Evolutionary conservation across 345 rosid species (phyloP), one percentile per base, ranked within the genome.

Genomic region (Clarkia xantiana): DNA sequence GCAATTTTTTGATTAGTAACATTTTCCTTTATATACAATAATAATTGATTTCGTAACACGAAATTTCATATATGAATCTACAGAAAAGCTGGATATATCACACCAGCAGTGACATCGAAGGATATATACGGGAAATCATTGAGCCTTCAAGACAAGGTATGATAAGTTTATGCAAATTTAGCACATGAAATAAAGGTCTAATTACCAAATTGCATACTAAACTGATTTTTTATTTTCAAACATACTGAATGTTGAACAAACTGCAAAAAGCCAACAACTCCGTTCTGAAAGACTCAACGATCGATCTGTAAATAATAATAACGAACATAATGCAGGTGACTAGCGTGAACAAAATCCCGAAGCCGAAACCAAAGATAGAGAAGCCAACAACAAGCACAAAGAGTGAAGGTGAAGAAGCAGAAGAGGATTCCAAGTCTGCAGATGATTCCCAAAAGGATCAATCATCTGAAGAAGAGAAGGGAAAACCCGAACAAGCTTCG

Each of bases 341-440:
- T 1, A 73, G 73, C 20, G 68, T 80, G 12, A 71, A 72, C 54
- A 79, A 54, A 66, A 91, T 91, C 34, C 90, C 98, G 10, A 86
- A 84, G 76, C 98, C 96, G 40, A 91, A 81, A 71, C 94, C 94
- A 12, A 86, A 82, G 67, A 62, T 69, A 44, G 96, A 83, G 77
- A 81, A 90, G 74, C 66, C 76, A 0, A 49, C 66, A 15, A 78
- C n/a, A n/a, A n/a, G n/a, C 36, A 7, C 36, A 7, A 29, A 29
- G 36, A 29, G 36, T 29, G 36, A 29, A 29, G 36, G 76, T 69
- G 76, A 61, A 18, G 93, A 84, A 66, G 74, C 77, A 18, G 73
- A 69, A 59, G 53, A 56, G 44, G 51, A 49, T 36, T 61, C 79
- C 10, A 57, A 64, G 40, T 62, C 80, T 1, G 67, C 62, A 41